Base-by-base conservation (phyloP, 306 rosid species). In the Astragalus glycyphyllos region DNA sequence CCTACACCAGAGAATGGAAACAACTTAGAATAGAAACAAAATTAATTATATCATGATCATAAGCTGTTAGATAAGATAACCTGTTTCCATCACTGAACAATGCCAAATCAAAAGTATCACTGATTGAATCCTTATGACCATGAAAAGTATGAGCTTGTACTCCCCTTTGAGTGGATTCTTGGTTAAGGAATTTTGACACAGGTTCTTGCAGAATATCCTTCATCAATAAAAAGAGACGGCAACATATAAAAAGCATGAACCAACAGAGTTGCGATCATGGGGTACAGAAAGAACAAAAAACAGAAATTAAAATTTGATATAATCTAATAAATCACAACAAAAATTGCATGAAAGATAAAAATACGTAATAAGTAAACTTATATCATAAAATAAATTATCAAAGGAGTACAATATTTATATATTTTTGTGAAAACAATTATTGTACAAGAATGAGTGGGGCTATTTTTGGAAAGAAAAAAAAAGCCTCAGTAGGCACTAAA, bases 141-240 rank as follows among this genome's bases (percentile, higher is more conserved):
- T 59, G 84, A 50, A 80, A 72, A 59, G 84, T 73, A 58, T 77
- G 84, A 68, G 75, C 50, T 45, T 70, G 78, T 32, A 47, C 55
- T 49, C 66, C 82, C 15, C 81, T 73, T 55, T 45, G 73, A n/a
- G 72, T 68, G 5, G 77, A 72, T 15, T 85, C 84, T 74, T 77
- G 87, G 74, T 80, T 84, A 46, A 92, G 84, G 68, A 89, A 88
- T 58, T 82, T 71, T 49, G 82, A 60, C 48, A 84, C 88, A 20
- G 98, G 92, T 74, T 86, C 84, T 78, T 90, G 89, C 84, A 94
- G 83, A 62, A 89, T 60, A 71, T 90, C 95, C 98, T 92, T 69
- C 76, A 79, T 26, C 14, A 70, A 68, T 13, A 71, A 82, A 75
- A 74, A 53, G 56, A 74, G 16, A 74, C 13, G 41, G 63, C 50